Evolutionary conservation across 2,329 filamentous ascomycete genomes (phyloP), one percentile per base, ranked within the genome.

Genomic region (Colletotrichum siamense): DNA sequence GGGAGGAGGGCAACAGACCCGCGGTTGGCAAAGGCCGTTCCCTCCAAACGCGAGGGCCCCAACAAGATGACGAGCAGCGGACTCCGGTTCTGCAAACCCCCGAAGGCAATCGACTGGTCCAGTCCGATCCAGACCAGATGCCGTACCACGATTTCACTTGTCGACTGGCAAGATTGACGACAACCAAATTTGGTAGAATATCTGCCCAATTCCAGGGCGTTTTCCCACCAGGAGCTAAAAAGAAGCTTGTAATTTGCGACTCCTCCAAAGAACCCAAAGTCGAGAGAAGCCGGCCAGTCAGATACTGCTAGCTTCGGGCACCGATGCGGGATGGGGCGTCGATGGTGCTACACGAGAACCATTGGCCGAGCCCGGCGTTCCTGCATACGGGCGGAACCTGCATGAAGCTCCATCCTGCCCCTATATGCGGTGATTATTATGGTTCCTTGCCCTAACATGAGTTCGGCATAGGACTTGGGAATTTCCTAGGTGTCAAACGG

Each of bases 371-470:
- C 59, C 64, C 30, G 26, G 32, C 34, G 74, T 73, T 73, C 73
- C 74, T 76, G 74, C 70, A 74, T 74, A 64, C 26, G 9, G 59
- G 74, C 70, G 70, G 70, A 76, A 73, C 64, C 59, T 59, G 64
- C 73, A 69, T 69, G 57, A 74, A 64, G 63, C 57, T 24, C 57
- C 68, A 70, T 62, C 57, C 68, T 55, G 36, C 64, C 71, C 71
- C 71, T 74, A 74, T 65, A 65, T 74, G 15, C 64, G 57, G 24
- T 62, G 70, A 61, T 44, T 61, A 59, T 36, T 69, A 69, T 69
- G 57, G 44, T 74, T 64, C 64, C 18, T 59, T 67, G 22, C 28
- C 10, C 69, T 39, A 28, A 44, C n/a, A 22, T 24, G 22, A 30
- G 34, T 22, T 28, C 12, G 18, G 34, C 22, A 34, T 13, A 24